These are phyloP conservation scores for Aspergillus oerlinghausenensis DNA, from an alignment of 2,329 filamentous ascomycete genomes.

Conservation along the genomic window DNA sequence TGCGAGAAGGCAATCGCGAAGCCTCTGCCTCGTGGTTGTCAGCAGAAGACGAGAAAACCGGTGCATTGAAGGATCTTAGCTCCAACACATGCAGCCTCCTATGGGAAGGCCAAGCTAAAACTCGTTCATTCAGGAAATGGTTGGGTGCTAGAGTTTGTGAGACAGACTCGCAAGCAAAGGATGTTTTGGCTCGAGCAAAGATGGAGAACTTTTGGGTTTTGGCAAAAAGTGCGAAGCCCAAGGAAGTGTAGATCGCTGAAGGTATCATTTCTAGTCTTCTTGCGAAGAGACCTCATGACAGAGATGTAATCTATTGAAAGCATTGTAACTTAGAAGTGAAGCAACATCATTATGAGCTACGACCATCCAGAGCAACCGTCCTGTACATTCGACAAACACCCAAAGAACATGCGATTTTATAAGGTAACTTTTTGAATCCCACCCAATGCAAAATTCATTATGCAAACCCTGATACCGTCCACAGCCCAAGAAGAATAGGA, in stretches of 20 bases:
- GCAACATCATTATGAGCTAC: background rate
- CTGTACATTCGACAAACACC: background rate
- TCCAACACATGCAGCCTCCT: slow-evolving; percentile 77
- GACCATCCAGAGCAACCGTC: background rate
- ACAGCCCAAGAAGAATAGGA: slow-evolving; percentile 9
- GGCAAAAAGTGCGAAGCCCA: slow-evolving; percentile 62
- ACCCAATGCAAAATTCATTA: slow-evolving; percentile 4
- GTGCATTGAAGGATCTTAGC: slow-evolving; percentile 74
- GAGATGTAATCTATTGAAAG: background rate
- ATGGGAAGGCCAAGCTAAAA: slow-evolving; percentile 86
- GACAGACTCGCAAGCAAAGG: slow-evolving; percentile 82
- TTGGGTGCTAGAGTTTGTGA: slow-evolving; percentile 79
- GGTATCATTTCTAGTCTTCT: background rate
- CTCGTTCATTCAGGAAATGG: slow-evolving; percentile 80
- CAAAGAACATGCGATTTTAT: background rate
- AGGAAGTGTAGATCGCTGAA: slow-evolving; percentile 18
- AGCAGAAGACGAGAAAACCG: slow-evolving; percentile 67
- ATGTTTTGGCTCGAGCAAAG: slow-evolving; percentile 72
- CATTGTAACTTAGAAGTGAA: background rate
- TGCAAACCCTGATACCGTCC: slow-evolving; percentile 16
- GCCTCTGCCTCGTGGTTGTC: slow-evolving; percentile 69
- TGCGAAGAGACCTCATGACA: slow-evolving; percentile 3
- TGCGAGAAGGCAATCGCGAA: slow-evolving; percentile 54
- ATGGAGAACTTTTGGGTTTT: slow-evolving; percentile 95
- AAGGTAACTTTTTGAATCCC: slow-evolving; percentile 1